Percentiles rank a stretch among this genome's conserved stretches.
phyloP scores from a whole-genome alignment of 1,284 basidiomycete genomes.

The Ustilago shanxiensis region DNA sequence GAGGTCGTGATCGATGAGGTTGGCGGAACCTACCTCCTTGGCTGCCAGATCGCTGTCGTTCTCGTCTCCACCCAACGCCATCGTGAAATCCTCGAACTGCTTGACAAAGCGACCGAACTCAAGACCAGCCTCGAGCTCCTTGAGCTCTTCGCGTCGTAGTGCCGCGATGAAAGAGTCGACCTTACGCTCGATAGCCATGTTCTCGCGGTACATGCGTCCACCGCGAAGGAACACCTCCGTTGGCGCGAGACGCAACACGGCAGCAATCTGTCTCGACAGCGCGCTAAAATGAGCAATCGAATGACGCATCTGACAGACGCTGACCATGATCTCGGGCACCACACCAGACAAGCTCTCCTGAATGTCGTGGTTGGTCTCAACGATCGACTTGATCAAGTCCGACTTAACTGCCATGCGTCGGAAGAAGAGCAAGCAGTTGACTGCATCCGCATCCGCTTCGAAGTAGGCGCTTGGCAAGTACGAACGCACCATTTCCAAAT shows the following conservation, averaged over 20 bases:
- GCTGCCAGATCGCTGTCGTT: constrained; percentile 63
- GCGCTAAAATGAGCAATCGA: constrained; percentile 65
- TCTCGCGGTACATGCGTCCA: constrained; percentile 84
- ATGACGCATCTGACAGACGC: constrained; percentile 64
- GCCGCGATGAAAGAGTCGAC: constrained; percentile 90
- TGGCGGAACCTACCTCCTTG: constrained; percentile 65
- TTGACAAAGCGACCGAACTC: constrained; percentile 78
- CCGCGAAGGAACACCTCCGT: constrained; percentile 70
- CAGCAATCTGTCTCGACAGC: constrained; percentile 62
- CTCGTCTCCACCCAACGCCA: constrained; percentile 76
- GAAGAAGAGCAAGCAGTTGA: constrained; percentile 65
- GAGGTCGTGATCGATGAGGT: constrained; percentile 65
- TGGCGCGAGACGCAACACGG: constrained; percentile 60
- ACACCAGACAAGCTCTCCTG: constrained; percentile 52
- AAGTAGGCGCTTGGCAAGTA: constrained; percentile 64
- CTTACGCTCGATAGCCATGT: constrained; percentile 85
- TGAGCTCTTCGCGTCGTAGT: constrained; percentile 86
- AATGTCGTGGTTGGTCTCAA: constrained; percentile 64
- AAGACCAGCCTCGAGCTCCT: constrained; percentile 88
- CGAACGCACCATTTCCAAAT: constrained; percentile 61
- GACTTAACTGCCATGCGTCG: constrained; percentile 64
- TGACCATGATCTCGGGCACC: constrained; percentile 60
- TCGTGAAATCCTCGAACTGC: constrained; percentile 61
- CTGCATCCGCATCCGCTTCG: constrained; percentile 62
- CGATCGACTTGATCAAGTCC: constrained; percentile 61